Conservation (phyloP, 352 stramenopile genomes). For the Phytophthora hybrid region DNA sequence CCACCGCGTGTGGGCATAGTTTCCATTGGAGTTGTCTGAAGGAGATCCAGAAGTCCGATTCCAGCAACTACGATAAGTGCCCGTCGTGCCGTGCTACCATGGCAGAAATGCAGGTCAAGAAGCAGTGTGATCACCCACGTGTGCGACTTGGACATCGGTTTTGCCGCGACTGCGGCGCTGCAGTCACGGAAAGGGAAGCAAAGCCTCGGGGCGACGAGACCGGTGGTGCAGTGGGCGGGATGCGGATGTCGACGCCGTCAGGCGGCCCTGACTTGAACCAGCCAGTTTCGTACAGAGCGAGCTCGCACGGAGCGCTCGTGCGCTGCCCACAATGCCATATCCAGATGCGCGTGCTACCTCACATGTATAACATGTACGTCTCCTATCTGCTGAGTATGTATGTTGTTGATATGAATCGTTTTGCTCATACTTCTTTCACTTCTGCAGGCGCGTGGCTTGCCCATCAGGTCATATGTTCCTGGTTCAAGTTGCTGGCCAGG, state of each 20-base stretch:
- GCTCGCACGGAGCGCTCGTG: conserved; percentile 86
- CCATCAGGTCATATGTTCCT: conserved; percentile 89
- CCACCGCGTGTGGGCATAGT: conserved; percentile 83
- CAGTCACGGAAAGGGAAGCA: conserved; percentile 70
- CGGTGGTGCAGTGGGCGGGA: conserved; percentile 5
- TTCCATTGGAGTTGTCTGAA: conserved; percentile 90
- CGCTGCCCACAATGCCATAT: conserved; percentile 88
- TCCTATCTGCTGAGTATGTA: not conserved
- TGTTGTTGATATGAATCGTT: conserved; percentile 16
- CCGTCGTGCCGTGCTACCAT: conserved; percentile 81
- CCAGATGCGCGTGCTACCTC: conserved; percentile 86
- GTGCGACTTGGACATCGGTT: conserved; percentile 82
- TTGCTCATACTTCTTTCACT: not conserved
- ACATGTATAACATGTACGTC: conserved; percentile 93
- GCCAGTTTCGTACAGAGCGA: conserved; percentile 78
- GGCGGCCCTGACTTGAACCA: conserved; percentile 39
- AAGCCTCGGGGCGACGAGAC: conserved; percentile 65
- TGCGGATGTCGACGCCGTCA: conserved; percentile 39
- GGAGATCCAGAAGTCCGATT: conserved; percentile 81
- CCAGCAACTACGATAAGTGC: conserved; percentile 87
- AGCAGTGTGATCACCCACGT: conserved; percentile 86
- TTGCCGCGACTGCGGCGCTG: conserved; percentile 76
- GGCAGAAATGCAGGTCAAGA: conserved; percentile 86
- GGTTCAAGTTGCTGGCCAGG: conserved; percentile 73
- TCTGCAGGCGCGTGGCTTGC: conserved; percentile 76